Percentiles rank a stretch among this genome's conserved stretches.
phyloP scores from a whole-genome alignment of 805 yeast species.

The Maudiozyma bulderi region DNA sequence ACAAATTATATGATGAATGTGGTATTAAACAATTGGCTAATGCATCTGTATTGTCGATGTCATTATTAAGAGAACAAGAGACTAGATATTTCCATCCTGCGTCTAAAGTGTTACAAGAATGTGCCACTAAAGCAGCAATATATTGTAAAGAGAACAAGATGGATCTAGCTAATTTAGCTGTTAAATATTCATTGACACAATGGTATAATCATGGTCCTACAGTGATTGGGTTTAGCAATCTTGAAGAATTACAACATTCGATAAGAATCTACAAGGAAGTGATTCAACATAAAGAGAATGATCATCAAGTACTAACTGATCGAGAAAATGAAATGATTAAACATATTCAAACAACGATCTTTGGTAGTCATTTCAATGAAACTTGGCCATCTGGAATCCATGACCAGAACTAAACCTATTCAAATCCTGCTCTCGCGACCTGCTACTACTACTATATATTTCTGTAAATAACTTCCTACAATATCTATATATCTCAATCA shows the following conservation, averaged over 20 bases:
- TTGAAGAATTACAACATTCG: conserved; percentile 57
- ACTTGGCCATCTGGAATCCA: conserved; percentile 39
- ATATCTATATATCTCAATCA: no score
- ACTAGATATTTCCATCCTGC: conserved; percentile 82
- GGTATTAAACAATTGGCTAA: conserved; percentile 54
- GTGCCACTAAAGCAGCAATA: conserved; percentile 36
- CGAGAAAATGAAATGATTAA: conserved; percentile 37
- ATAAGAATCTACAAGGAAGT: conserved; percentile 46
- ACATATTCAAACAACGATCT: conserved; percentile 33
- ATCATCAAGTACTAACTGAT: conserved; percentile 26
- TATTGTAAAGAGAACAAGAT: conserved; percentile 36
- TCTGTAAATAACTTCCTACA: neutral
- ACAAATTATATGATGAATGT: conserved; percentile 41
- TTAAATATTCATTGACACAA: conserved; percentile 57
- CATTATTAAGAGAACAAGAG: conserved; percentile 56
- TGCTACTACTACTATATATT: neutral
- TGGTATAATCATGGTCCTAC: conserved; percentile 53
- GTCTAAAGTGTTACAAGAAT: conserved; percentile 40
- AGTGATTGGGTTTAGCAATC: conserved; percentile 67
- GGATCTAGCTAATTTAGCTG: conserved; percentile 76
- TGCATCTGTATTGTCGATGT: conserved; percentile 86
- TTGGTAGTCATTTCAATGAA: conserved; percentile 52
- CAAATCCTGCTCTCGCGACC: neutral
- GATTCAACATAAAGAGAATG: conserved; percentile 2
- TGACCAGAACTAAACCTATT: neutral